Conservation (phyloP, 2,329 filamentous ascomycete genomes). For the Mycosphaerelloides madeirae region DNA sequence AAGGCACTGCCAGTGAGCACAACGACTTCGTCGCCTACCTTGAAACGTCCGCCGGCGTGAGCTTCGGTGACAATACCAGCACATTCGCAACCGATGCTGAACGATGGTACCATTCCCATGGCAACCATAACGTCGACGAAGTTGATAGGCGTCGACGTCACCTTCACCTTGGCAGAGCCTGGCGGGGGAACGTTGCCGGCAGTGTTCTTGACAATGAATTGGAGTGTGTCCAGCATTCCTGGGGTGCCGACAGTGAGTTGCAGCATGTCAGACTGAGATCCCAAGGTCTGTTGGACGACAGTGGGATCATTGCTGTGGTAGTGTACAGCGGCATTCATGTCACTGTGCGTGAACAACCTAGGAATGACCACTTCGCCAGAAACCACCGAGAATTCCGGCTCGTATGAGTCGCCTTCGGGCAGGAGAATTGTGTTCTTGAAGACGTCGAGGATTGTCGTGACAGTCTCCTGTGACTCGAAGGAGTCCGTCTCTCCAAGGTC, state of each 20-base stretch:
- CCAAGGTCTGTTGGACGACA: not conserved
- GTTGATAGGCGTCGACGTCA: conserved; percentile 23
- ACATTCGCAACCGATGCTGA: conserved; percentile 10
- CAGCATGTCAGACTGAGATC: not conserved
- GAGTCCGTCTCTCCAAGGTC: too few relatives aligned
- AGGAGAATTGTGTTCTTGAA: too few relatives aligned
- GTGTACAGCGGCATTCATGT: not conserved
- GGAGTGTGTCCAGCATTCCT: conserved; percentile 24
- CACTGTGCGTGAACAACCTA: not conserved
- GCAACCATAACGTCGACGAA: conserved; percentile 23
- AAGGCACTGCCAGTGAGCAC: conserved; percentile 12
- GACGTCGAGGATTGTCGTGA: too few relatives aligned
- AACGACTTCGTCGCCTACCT: conserved; percentile 15
- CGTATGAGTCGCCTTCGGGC: too few relatives aligned
- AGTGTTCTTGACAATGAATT: conserved; percentile 19
- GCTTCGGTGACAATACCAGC: conserved; percentile 2
- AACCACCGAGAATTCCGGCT: not conserved
- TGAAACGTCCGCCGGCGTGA: not conserved
- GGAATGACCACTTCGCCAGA: not conserved
- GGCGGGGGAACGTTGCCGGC: conserved; percentile 10
- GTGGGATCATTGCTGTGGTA: not conserved
- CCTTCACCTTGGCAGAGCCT: conserved; percentile 23
- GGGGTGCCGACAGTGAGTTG: conserved; percentile 11
- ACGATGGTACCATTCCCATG: conserved; percentile 12
- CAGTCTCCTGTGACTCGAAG: too few relatives aligned